Conservation (phyloP, 2,329 filamentous ascomycete species). For the Aspergillus luchuensis region DNA sequence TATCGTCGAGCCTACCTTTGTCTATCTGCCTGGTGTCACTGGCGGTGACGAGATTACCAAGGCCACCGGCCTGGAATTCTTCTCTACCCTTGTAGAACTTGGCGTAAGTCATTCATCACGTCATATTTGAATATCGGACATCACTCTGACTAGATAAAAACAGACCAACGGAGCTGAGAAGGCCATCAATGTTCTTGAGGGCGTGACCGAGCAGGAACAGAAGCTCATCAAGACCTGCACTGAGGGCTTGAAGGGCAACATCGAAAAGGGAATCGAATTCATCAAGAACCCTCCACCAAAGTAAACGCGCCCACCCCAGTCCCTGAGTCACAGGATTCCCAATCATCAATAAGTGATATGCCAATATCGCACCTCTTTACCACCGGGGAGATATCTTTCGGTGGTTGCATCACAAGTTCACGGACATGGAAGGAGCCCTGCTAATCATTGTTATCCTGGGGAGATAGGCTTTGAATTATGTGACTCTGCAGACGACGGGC, state of each 20-base stretch:
- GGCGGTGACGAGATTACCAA: constrained; percentile 85
- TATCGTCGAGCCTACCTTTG: constrained; percentile 90
- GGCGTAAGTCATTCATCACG: constrained; percentile 66
- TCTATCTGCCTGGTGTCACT: constrained; percentile 88
- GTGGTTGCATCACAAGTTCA: constrained; percentile 20
- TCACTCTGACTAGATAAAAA: constrained; percentile 32
- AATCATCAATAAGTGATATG: constrained; percentile 27
- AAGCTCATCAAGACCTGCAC: constrained; percentile 74
- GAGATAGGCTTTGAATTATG: constrained; percentile 50
- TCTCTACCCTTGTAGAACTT: constrained; percentile 93
- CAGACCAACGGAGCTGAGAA: constrained; percentile 84
- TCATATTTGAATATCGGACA: constrained; percentile 8
- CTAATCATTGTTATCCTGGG: constrained; percentile 39
- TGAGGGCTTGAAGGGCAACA: constrained; percentile 85
- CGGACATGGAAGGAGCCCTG: constrained; percentile 33
- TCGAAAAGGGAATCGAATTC: constrained; percentile 90
- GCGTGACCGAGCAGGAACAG: constrained; percentile 85
- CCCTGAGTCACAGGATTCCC: constrained; percentile 21
- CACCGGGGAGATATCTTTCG: constrained; percentile 14
- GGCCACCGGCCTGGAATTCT: constrained; percentile 84
- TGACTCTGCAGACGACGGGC: constrained; percentile 30
- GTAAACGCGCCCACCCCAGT: constrained; percentile 59
- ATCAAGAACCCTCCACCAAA: constrained; percentile 84
- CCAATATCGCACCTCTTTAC: constrained; percentile 16
- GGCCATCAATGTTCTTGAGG: constrained; percentile 74